Evolutionary conservation across 352 stramenopile genomes (phyloP), one percentile per base, ranked within the genome.

Genomic region (Phytophthora chlamydospora): DNA sequence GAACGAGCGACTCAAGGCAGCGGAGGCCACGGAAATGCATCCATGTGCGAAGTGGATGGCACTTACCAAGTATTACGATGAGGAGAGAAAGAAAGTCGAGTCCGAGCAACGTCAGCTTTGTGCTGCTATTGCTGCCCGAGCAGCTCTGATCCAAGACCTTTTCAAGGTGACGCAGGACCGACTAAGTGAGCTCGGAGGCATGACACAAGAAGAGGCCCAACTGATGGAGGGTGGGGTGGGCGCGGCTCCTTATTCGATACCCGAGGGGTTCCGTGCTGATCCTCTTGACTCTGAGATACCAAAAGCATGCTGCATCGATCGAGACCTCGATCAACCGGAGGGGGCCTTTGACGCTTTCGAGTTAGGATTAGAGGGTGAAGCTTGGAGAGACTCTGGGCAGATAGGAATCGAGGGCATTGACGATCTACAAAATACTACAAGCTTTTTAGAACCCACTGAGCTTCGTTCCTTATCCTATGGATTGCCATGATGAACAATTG

Each of bases 101-200:
- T 36, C 33, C 2, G 16, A 60, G 17, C 50, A 65, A 8, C 62
- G 32, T 8, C 31, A 27, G 12, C 39, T 70, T 10, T 27, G 6
- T n/a, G 47, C 42, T 27, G 41, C 50, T 16, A 35, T 66, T 21
- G 31, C 42, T 6, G 45, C 44, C 12, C 55, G 56, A 21, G 29
- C 51, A 16, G 39, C 45, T n/a, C 32, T 58, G 27, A 48, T 68
- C 17, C 34, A 48, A 19, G 32, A 58, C n/a, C 42, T 68, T 29
- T 43, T 35, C 16, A 31, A 24, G 17, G 11, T 31, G 27, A 31
- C 55, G 21, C 44, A 38, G 10, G 14, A 47, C 12, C 43, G 44
- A 9, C 16, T 54, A 10, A 32, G 19, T 27, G n/a, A n/a, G 10
- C 12, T 45, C n/a, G n/a, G 17, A 13, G 17, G 0, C 3, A 12